phyloP scores from a whole-genome alignment of 1,139 yeast genomes.

The Meyerozyma sp. region DNA sequence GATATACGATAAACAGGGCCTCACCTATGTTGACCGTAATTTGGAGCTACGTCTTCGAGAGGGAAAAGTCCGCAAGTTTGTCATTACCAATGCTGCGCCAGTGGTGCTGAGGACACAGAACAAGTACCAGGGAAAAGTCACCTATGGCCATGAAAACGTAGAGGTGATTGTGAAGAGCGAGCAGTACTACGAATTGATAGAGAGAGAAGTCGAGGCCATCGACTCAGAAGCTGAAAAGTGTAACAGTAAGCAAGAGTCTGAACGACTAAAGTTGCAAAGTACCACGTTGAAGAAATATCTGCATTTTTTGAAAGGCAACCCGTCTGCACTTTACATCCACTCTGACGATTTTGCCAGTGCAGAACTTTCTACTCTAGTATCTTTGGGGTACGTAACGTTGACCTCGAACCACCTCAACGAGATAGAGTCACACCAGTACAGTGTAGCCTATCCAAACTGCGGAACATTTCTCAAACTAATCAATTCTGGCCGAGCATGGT shows the following conservation, averaged over 20 bases:
- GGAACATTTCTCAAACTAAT: constrained; percentile 52
- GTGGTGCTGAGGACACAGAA: constrained; percentile 36
- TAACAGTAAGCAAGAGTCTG: constrained; percentile 4
- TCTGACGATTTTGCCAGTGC: constrained; percentile 19
- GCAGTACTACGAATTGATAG: constrained; percentile 18
- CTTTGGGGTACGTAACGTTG: constrained; percentile 52
- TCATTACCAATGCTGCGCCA: constrained; percentile 43
- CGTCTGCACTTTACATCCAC: constrained; percentile 26
- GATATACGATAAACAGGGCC: constrained; percentile 34
- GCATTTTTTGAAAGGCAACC: constrained; percentile 20
- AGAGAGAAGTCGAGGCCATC: constrained; percentile 6
- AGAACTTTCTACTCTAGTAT: constrained; percentile 34
- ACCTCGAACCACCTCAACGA: constrained; percentile 46
- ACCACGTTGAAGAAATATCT: constrained; percentile 19
- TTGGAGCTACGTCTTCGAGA: constrained; percentile 30
- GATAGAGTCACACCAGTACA: constrained; percentile 39
- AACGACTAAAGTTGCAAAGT: constrained; percentile 5
- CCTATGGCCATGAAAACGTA: constrained; percentile 43
- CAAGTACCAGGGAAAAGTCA: constrained; percentile 30
- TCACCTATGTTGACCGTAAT: constrained; percentile 40
- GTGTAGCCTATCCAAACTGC: constrained; percentile 56
- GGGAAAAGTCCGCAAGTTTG: constrained; percentile 32
- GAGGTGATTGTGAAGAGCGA: constrained; percentile 30
- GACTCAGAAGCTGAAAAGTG: constrained; percentile 2
- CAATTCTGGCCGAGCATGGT: constrained; percentile 44